Percentiles rank a stretch among this genome's conserved stretches.
Evolutionary conservation across 1,284 basidiomycete genomes (phyloP).

Genomic region (Austroboletus novae-zelandiae): DNA sequence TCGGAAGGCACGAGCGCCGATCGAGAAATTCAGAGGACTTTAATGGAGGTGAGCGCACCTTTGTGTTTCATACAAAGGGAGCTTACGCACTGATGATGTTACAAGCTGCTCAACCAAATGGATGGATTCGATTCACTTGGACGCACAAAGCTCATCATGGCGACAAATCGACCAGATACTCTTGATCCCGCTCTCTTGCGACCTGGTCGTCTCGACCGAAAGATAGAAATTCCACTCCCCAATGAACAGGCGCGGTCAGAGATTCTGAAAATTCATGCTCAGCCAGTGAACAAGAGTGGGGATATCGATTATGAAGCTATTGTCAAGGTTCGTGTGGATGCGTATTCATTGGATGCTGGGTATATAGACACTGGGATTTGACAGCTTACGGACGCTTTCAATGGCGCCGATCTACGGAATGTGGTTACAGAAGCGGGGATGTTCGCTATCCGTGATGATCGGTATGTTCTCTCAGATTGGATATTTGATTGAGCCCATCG

Average conservation of each 20-base stretch:
- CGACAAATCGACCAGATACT: slow-evolving; percentile 95
- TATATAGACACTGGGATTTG: background rate
- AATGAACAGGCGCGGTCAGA: slow-evolving; percentile 96
- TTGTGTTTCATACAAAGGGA: background rate
- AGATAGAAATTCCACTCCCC: slow-evolving; percentile 97
- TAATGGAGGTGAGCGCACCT: slow-evolving; percentile 82
- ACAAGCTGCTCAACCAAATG: slow-evolving; percentile 97
- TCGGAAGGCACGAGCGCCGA: slow-evolving; percentile 98
- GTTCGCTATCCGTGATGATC: slow-evolving; percentile 97
- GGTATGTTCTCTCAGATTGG: slow-evolving; percentile 42
- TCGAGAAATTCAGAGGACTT: slow-evolving; percentile 96
- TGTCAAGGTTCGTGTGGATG: slow-evolving; percentile 68
- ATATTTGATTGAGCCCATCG: background rate
- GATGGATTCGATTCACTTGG: slow-evolving; percentile 99
- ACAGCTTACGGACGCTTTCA: slow-evolving; percentile 88
- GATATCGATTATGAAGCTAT: slow-evolving; percentile 97
- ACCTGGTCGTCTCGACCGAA: slow-evolving; percentile 94
- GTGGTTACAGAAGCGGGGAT: slow-evolving; percentile 98
- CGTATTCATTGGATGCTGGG: background rate
- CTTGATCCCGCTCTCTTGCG: slow-evolving; percentile 96
- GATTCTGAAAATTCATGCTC: slow-evolving; percentile 97
- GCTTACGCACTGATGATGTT: background rate
- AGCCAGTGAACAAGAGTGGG: slow-evolving; percentile 91
- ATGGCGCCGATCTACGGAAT: slow-evolving; percentile 94
- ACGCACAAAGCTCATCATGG: slow-evolving; percentile 98